These are phyloP conservation scores for Viridothelium virens DNA, from an alignment of 495 filamentous ascomycete genomes.

Conservation along the genomic window DNA sequence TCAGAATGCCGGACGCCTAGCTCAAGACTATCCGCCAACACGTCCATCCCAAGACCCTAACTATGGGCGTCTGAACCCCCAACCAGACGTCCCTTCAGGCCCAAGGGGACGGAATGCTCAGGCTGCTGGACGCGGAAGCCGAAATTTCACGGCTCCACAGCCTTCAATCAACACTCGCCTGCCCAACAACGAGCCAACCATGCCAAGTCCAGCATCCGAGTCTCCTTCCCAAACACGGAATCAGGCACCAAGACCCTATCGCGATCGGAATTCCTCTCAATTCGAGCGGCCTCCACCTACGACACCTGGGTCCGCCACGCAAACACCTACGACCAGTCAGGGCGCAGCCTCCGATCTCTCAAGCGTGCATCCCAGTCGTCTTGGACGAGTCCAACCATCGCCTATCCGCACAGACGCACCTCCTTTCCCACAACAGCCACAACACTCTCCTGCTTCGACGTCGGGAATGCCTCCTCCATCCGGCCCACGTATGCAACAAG, in stretches of 20 bases:
- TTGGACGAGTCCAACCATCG: constrained; percentile 21
- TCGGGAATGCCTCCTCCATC: constrained; percentile 1
- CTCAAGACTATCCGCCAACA: constrained; percentile 25
- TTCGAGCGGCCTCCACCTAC: constrained; percentile 19
- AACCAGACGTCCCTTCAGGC: constrained; percentile 59
- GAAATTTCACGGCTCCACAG: constrained; percentile 31
- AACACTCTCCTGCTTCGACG: constrained; percentile 7
- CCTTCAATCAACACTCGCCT: constrained; percentile 22
- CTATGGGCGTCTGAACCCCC: constrained; percentile 39
- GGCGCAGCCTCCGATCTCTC: constrained; percentile 16
- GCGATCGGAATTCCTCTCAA: constrained; percentile 14
- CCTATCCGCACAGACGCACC: constrained; percentile 25
- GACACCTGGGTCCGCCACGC: constrained; percentile 18
- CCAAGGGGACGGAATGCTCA: constrained; percentile 48
- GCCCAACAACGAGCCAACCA: constrained; percentile 11
- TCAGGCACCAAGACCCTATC: constrained; percentile 7
- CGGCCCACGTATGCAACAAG: constrained; percentile 11
- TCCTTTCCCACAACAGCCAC: neutral
- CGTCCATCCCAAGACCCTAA: constrained; percentile 32
- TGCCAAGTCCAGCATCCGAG: constrained; percentile 14
- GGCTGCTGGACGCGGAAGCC: constrained; percentile 34
- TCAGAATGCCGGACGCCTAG: constrained; percentile 25
- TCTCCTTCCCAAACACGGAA: constrained; percentile 16
- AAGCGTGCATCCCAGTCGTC: constrained; percentile 32
- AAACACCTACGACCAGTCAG: constrained; percentile 20